These are phyloP conservation scores for Cardamine occulta DNA, from an alignment of 345 rosid species.

Conservation along the genomic window DNA sequence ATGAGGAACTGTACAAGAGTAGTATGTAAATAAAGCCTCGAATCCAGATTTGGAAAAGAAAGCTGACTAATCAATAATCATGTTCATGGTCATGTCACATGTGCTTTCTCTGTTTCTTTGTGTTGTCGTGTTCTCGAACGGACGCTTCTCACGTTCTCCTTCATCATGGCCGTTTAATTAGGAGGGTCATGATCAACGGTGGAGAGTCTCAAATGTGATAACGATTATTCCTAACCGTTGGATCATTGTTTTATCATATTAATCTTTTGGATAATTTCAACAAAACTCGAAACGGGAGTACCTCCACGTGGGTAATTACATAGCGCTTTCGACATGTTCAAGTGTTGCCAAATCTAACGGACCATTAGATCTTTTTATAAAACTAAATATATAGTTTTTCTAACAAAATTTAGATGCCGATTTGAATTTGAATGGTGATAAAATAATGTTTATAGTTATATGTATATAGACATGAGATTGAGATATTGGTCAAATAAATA, in stretches of 20 bases:
- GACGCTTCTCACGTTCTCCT: slow-evolving; percentile 35
- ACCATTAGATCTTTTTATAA: neutral
- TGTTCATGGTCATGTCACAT: slow-evolving; percentile 32
- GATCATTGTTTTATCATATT: slow-evolving; percentile 12
- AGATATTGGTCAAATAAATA: neutral
- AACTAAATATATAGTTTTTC: neutral
- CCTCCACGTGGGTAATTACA: neutral
- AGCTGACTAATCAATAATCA: slow-evolving; percentile 26
- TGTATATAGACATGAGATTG: neutral
- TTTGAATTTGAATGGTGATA: neutral
- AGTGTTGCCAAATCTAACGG: slow-evolving; percentile 3
- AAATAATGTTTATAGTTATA: neutral
- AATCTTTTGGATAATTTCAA: neutral
- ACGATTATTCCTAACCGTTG: slow-evolving; percentile 12
- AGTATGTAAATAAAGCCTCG: neutral
- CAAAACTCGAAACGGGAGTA: neutral
- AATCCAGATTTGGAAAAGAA: slow-evolving; percentile 19
- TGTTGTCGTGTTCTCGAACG: slow-evolving; percentile 20
- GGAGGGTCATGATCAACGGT: slow-evolving; percentile 31
- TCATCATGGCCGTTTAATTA: slow-evolving; percentile 20
- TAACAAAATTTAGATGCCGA: neutral
- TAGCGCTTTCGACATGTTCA: neutral
- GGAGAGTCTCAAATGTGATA: slow-evolving; percentile 4
- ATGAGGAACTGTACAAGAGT: slow-evolving; percentile 22
- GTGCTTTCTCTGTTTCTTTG: slow-evolving; percentile 1